Conservation (phyloP, 257 asterid genomes). For the Nyctanthes arbortristis region DNA sequence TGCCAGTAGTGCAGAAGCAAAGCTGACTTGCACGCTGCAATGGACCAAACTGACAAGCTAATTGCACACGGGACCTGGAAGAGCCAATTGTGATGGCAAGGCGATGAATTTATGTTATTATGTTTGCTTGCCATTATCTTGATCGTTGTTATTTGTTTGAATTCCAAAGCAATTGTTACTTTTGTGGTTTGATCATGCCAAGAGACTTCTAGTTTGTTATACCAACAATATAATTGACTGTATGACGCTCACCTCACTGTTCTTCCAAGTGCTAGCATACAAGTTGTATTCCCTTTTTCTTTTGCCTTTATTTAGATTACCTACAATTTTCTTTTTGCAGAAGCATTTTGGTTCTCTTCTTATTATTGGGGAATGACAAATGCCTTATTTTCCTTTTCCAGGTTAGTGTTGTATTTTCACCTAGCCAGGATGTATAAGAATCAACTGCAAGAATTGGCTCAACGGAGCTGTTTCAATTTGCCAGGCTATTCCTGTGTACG, state of each 20-base stretch:
- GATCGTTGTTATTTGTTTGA: background rate
- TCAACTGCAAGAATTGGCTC: constrained; percentile 54
- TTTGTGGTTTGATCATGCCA: background rate
- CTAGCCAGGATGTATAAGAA: constrained; percentile 43
- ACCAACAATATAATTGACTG: background rate
- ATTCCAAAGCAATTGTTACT: background rate
- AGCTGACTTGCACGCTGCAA: too few relatives aligned
- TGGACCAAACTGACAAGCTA: too few relatives aligned
- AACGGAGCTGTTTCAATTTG: constrained; percentile 53
- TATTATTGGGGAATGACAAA: background rate
- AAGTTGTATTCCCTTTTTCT: background rate
- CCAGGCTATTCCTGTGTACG: constrained; percentile 43
- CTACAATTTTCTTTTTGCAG: background rate
- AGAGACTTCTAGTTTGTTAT: background rate
- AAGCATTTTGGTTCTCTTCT: background rate
- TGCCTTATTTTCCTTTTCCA: background rate
- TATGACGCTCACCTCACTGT: background rate
- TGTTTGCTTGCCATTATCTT: background rate
- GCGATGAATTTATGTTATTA: background rate
- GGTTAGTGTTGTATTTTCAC: background rate
- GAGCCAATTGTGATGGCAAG: background rate
- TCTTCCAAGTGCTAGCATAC: background rate
- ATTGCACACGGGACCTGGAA: too few relatives aligned
- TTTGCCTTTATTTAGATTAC: background rate
- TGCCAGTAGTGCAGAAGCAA: too few relatives aligned